phyloP scores from a whole-genome alignment of 257 asterid genomes.

The Solanum neorickii region DNA sequence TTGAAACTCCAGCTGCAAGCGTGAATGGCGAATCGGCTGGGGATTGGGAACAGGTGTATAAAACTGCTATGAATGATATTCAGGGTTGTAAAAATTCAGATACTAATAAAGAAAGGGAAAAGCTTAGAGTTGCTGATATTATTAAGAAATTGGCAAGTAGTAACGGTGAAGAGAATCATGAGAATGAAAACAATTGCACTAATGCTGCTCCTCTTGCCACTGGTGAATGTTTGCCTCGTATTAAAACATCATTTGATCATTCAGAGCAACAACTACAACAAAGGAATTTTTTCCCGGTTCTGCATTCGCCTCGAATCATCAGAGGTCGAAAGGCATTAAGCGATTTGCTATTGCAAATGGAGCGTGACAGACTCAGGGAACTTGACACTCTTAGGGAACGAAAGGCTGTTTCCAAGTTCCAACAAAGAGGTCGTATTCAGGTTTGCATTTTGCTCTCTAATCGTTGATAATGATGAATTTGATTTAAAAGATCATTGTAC shows the following conservation, averaged over 20 bases:
- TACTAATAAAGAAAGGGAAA: not conserved
- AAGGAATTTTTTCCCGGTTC: not conserved
- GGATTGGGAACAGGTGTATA: not conserved
- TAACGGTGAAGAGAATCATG: not conserved
- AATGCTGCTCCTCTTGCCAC: not conserved
- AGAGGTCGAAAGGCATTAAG: slow-evolving; percentile 5
- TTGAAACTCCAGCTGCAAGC: not conserved
- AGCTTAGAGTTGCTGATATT: slow-evolving; percentile 2
- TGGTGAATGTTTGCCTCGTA: not conserved
- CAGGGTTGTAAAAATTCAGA: not conserved
- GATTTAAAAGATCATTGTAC: not conserved
- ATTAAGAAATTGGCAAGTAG: not conserved
- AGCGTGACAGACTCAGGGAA: slow-evolving; percentile 3
- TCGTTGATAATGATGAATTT: not conserved
- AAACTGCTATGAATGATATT: not conserved
- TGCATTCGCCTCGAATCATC: not conserved
- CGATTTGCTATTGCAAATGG: slow-evolving; percentile 7
- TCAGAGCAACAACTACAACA: not conserved
- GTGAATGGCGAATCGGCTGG: not conserved
- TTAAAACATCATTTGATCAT: not conserved
- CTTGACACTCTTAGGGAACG: not conserved
- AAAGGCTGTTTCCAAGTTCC: slow-evolving; percentile 5
- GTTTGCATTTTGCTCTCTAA: not conserved
- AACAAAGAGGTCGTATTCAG: slow-evolving; percentile 10
- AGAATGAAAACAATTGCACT: not conserved